These are phyloP conservation scores for Apophysomyces ossiformis DNA, from an alignment of 371 early-diverging fungal genomes.

Conservation along the genomic window DNA sequence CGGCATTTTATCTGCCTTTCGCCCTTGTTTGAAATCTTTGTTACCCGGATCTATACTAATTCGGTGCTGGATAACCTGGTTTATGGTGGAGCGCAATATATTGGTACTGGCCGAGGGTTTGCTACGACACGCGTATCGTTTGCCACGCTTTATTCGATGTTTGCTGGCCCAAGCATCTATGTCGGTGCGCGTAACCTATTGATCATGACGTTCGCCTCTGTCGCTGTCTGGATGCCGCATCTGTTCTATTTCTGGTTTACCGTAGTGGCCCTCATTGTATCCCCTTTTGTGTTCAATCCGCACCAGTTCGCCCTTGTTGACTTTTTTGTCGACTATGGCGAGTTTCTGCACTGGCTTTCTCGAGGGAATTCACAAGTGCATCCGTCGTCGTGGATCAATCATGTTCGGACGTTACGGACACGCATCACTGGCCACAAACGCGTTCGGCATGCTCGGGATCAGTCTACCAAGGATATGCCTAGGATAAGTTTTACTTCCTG, in stretches of 20 bases:
- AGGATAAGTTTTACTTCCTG: constrained; percentile 66
- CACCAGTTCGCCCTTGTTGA: constrained; percentile 78
- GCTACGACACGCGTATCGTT: constrained; percentile 83
- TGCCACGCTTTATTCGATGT: constrained; percentile 74
- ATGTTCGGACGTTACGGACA: constrained; percentile 71
- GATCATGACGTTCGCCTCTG: constrained; percentile 72
- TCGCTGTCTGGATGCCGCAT: constrained; percentile 73
- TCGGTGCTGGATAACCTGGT: constrained; percentile 79
- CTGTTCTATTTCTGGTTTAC: constrained; percentile 86
- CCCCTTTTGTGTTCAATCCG: constrained; percentile 86
- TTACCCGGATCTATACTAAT: constrained; percentile 84
- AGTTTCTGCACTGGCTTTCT: constrained; percentile 80
- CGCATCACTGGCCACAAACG: constrained; percentile 80
- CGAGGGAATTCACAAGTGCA: constrained; percentile 72
- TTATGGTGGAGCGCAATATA: constrained; percentile 86
- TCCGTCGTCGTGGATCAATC: constrained; percentile 76
- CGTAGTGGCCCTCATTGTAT: constrained; percentile 68
- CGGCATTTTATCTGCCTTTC: constrained; percentile 85
- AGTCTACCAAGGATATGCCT: neutral
- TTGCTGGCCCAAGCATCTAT: constrained; percentile 81
- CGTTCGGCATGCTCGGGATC: neutral
- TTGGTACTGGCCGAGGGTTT: constrained; percentile 89
- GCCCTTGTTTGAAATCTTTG: constrained; percentile 88
- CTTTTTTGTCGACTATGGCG: constrained; percentile 81
- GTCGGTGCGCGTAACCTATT: constrained; percentile 70